A percentile compares a stretch with the other conserved stretches of the same genome.
Conservation (phyloP, 352 stramenopile species). For the Phytophthora pistaciae region DNA sequence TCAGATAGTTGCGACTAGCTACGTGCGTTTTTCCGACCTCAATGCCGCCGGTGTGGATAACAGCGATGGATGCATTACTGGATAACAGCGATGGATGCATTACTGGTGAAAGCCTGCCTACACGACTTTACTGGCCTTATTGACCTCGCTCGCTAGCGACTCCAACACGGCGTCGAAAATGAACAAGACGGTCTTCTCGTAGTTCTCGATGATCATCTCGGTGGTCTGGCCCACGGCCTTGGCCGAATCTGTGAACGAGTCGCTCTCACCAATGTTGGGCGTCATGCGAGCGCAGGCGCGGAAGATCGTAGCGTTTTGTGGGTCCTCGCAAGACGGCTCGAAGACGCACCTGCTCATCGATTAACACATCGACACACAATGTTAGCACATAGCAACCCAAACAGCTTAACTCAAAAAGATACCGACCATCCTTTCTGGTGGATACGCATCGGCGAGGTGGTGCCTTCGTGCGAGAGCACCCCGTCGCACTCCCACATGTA, state of each 20-base stretch:
- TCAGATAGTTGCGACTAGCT: conserved; percentile 1
- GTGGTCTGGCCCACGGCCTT: conserved; percentile 53
- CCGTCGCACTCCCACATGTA: conserved; percentile 63
- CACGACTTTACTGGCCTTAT: conserved; percentile 9
- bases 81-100: not conserved
- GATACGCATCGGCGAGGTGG: conserved; percentile 37
- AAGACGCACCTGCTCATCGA: conserved; percentile 47
- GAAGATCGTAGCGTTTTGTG: conserved; percentile 52
- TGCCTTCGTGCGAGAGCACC: conserved; percentile 22
- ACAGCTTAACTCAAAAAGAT: not conserved
- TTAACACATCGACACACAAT: not conserved
- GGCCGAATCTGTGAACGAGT: conserved; percentile 24
- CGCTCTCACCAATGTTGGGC: conserved; percentile 33
- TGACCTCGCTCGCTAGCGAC: conserved; percentile 19
- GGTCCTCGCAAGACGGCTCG: conserved; percentile 47
- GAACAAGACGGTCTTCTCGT: conserved; percentile 45
- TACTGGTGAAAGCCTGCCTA: conserved; percentile 3
- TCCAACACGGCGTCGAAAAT: conserved; percentile 49
- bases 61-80: not conserved
- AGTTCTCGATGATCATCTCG: conserved; percentile 47
- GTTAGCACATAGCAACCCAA: not conserved
- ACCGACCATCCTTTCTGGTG: conserved; percentile 64
- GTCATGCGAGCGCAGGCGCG: conserved; percentile 59
- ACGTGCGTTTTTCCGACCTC: conserved; percentile 2
- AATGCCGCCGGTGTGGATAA: not conserved